These are phyloP conservation scores for Afroboletus lepidellus DNA, from an alignment of 1,284 basidiomycete species.

Conservation along the genomic window DNA sequence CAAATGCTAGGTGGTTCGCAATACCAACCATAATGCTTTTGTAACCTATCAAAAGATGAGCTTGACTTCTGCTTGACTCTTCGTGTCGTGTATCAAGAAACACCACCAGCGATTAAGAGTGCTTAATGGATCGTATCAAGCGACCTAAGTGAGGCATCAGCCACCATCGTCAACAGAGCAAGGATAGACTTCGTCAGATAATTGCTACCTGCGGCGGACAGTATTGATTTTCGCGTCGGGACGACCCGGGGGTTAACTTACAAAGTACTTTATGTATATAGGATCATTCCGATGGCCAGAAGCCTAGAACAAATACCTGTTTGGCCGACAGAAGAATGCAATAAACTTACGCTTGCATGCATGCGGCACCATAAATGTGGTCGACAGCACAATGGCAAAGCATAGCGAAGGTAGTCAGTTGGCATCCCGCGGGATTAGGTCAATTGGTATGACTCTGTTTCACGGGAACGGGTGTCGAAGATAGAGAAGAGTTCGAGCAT, in stretches of 20 bases:
- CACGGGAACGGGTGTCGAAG: too few relatives aligned
- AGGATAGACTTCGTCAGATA: slow-evolving; percentile 3
- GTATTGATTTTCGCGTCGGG: too few relatives aligned
- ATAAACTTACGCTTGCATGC: slow-evolving; percentile 19
- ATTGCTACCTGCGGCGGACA: slow-evolving; percentile 6
- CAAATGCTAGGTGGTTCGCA: neutral
- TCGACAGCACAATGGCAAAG: slow-evolving; percentile 4
- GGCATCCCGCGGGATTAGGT: too few relatives aligned
- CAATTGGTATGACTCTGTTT: too few relatives aligned
- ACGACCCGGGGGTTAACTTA: neutral
- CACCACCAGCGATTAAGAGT: slow-evolving; percentile 7
- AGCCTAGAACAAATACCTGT: neutral
- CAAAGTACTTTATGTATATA: slow-evolving; percentile 7
- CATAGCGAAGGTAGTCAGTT: too few relatives aligned
- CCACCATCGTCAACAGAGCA: neutral
- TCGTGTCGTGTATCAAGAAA: neutral
- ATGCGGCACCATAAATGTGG: slow-evolving; percentile 12
- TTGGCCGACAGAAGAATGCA: neutral
- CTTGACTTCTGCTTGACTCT: too few relatives aligned
- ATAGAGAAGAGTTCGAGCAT: too few relatives aligned
- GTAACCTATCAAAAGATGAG: neutral
- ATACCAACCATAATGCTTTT: slow-evolving; percentile 13
- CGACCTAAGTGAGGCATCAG: neutral
- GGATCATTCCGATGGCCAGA: slow-evolving; percentile 14
- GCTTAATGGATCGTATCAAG: slow-evolving; percentile 6